Conservation (phyloP, 2,329 filamentous ascomycete genomes). For the Ascochyta pisi region DNA sequence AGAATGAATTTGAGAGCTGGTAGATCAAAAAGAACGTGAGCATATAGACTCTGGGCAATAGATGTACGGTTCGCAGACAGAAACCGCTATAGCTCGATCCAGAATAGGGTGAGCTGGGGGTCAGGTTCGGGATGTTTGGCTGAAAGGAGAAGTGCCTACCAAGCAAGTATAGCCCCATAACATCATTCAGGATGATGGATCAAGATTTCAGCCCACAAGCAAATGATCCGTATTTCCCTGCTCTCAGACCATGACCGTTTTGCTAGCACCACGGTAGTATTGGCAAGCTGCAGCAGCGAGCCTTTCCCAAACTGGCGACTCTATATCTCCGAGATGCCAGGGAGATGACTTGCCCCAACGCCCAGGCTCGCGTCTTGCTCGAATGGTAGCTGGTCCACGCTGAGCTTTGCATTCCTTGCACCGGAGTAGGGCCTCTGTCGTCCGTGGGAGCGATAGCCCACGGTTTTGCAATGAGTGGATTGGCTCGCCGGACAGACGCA, state of each 20-base stretch:
- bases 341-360: conserved; percentile 47
- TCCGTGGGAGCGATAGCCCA: conserved; percentile 31
- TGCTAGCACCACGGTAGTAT: conserved; percentile 55
- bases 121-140: conserved; percentile 48
- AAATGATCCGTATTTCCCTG: conserved; percentile 51
- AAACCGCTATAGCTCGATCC: conserved; percentile 45
- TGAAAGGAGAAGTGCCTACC: conserved; percentile 49
- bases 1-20: conserved; percentile 19
- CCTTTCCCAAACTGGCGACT: conserved; percentile 51
- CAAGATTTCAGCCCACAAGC: conserved; percentile 55
- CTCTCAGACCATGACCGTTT: conserved; percentile 55
- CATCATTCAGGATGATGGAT: conserved; percentile 44
- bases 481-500: conserved; percentile 41
- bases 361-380: conserved; percentile 45
- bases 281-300: conserved; percentile 56
- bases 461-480: conserved; percentile 30
- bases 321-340: conserved; percentile 52
- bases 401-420: conserved; percentile 50
- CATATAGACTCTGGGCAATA: conserved; percentile 38
- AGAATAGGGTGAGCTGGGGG: conserved; percentile 43
- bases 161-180: conserved; percentile 45
- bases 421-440: conserved; percentile 38
- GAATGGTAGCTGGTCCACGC: conserved; percentile 45
- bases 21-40: conserved; percentile 30
- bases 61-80: conserved; percentile 43